phyloP scores from a whole-genome alignment of 306 rosid genomes.

The Fagus crenata region DNA sequence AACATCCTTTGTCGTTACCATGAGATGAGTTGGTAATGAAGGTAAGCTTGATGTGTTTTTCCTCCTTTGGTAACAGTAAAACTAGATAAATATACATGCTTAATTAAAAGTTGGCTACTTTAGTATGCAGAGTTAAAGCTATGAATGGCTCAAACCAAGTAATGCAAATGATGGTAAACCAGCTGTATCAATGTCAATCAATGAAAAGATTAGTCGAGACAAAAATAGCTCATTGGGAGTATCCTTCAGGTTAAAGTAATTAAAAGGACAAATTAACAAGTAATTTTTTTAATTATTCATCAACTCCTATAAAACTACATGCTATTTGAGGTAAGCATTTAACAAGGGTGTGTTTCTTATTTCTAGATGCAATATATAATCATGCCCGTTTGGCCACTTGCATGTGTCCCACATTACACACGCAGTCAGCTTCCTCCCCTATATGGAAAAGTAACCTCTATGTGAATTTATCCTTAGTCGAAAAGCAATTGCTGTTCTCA shows the following conservation, averaged over 20 bases:
- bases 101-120: conserved; percentile 22
- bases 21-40: conserved; percentile 13
- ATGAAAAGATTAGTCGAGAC: conserved; percentile 31
- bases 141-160: conserved; percentile 19
- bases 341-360: neutral
- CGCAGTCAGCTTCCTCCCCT: neutral
- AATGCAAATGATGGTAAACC: conserved; percentile 36
- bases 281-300: neutral
- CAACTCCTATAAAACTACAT: neutral
- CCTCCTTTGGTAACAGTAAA: conserved; percentile 17
- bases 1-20: conserved; percentile 3
- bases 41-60: conserved; percentile 12
- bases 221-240: conserved; percentile 25
- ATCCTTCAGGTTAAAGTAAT: conserved; percentile 13
- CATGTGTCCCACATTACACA: neutral
- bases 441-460: neutral
- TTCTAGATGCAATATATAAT: neutral
- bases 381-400: no score
- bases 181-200: conserved; percentile 46
- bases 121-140: conserved; percentile 24
- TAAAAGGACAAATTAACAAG: neutral
- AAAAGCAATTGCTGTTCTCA: neutral
- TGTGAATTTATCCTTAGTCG: neutral
- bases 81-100: conserved; percentile 15
- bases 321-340: neutral